Conservation (phyloP, 495 filamentous ascomycete species). For the Pyronema omphalodes region DNA sequence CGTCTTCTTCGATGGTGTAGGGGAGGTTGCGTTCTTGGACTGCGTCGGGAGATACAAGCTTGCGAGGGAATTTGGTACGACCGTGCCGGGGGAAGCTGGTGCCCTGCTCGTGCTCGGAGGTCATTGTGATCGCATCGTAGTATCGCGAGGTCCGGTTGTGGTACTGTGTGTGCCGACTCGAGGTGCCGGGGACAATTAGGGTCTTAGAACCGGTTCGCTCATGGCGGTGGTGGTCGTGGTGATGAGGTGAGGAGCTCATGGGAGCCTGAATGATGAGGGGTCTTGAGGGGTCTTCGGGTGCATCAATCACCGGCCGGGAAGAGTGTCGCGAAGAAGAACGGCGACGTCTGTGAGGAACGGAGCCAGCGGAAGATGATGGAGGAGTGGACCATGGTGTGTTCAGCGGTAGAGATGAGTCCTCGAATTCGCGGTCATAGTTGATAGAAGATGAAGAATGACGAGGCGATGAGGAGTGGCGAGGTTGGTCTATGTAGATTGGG, state of each 20-base stretch:
- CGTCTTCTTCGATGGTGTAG: constrained; percentile 17
- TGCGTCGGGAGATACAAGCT: constrained; percentile 18
- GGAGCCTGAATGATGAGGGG: background rate
- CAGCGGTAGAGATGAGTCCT: constrained; percentile 17
- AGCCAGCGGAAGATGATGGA: constrained; percentile 3
- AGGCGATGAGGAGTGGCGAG: too few relatives aligned
- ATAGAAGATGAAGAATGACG: background rate
- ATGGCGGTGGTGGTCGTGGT: constrained; percentile 1
- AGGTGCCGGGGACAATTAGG: constrained; percentile 14
- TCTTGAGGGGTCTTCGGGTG: background rate
- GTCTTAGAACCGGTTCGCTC: background rate
- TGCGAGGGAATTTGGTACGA: constrained; percentile 20
- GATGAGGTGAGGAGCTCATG: constrained; percentile 9
- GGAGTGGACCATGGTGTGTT: constrained; percentile 20
- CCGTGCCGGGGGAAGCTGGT: constrained; percentile 11
- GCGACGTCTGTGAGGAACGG: constrained; percentile 3
- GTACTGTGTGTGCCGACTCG: constrained; percentile 6
- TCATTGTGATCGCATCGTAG: constrained; percentile 11
- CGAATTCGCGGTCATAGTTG: constrained; percentile 17
- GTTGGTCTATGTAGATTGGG: too few relatives aligned
- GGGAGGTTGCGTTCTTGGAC: constrained; percentile 16
- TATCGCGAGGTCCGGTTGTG: constrained; percentile 2
- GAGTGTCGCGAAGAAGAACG: constrained; percentile 9
- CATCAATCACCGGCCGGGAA: constrained; percentile 5
- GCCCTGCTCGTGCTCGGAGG: constrained; percentile 5